phyloP scores from a whole-genome alignment of 495 filamentous ascomycete genomes.

The Penicillium antarcticum region DNA sequence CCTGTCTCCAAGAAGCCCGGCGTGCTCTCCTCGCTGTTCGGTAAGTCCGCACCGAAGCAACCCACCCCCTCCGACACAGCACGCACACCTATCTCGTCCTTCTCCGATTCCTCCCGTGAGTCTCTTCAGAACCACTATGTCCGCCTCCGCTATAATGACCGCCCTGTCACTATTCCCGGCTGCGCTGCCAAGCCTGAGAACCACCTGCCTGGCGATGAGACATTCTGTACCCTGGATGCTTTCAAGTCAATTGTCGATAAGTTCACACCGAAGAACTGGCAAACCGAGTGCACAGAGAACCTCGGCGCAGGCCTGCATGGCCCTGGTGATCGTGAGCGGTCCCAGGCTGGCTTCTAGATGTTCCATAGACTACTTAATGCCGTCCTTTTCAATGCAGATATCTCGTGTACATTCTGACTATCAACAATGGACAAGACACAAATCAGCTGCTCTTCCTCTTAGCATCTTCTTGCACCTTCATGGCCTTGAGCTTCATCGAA shows the following conservation, averaged over 20 bases:
- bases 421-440: neutral
- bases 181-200: conserved; percentile 69
- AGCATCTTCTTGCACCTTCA: conserved; percentile 10
- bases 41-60: conserved; percentile 15
- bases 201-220: conserved; percentile 84
- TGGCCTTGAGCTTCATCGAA: conserved; percentile 6
- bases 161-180: conserved; percentile 73
- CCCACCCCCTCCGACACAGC: conserved; percentile 29
- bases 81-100: conserved; percentile 29
- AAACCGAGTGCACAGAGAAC: conserved; percentile 66
- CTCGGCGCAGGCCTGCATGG: conserved; percentile 47
- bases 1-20: conserved; percentile 19
- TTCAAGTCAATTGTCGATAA: conserved; percentile 93
- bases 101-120: conserved; percentile 37
- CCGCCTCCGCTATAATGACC: conserved; percentile 91
- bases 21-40: conserved; percentile 33
- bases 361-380: conserved; percentile 1
- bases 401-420: neutral
- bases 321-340: conserved; percentile 30
- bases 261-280: conserved; percentile 81
- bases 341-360: conserved; percentile 36
- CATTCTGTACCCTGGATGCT: conserved; percentile 85
- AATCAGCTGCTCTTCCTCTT: conserved; percentile 15
- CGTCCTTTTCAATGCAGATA: neutral
- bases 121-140: conserved; percentile 74